These are phyloP conservation scores for Neonectria hederae DNA, from an alignment of 2,329 filamentous ascomycete genomes.

Conservation along the genomic window DNA sequence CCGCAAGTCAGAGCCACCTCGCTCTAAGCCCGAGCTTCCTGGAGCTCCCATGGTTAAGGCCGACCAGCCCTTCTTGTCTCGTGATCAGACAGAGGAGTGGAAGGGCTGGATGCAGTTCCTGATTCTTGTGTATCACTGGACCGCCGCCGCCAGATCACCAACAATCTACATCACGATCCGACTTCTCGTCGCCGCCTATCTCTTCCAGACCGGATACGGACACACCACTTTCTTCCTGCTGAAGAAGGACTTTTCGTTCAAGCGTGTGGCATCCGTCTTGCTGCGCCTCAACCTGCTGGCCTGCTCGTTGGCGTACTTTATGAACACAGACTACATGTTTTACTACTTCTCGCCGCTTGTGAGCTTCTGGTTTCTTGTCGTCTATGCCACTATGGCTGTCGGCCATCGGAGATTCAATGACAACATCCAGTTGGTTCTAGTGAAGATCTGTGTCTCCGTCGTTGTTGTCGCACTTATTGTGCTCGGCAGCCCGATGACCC, in stretches of 20 bases:
- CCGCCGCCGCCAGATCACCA: conserved; percentile 53
- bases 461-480: conserved; percentile 48
- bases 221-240: conserved; percentile 67
- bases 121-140: conserved; percentile 63
- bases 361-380: conserved; percentile 69
- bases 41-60: conserved; percentile 9
- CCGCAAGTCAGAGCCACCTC: conserved; percentile 30
- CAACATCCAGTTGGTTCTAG: conserved; percentile 52
- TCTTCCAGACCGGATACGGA: conserved; percentile 70
- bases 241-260: conserved; percentile 65
- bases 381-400: conserved; percentile 61
- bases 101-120: conserved; percentile 72
- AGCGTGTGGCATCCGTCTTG: conserved; percentile 60
- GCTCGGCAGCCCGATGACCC: conserved; percentile 26
- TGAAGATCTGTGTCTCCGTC: conserved; percentile 59
- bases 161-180: conserved; percentile 65
- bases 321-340: conserved; percentile 59
- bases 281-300: conserved; percentile 67
- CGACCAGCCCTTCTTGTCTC: conserved; percentile 40
- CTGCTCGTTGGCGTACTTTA: conserved; percentile 61
- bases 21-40: conserved; percentile 18
- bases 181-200: conserved; percentile 64
- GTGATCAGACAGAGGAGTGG: conserved; percentile 70
- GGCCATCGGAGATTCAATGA: conserved; percentile 52
- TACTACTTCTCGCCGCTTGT: conserved; percentile 69